These are phyloP conservation scores for Hordeum marinum DNA, from an alignment of 176 grass and related monocot genomes.

Conservation along the genomic window DNA sequence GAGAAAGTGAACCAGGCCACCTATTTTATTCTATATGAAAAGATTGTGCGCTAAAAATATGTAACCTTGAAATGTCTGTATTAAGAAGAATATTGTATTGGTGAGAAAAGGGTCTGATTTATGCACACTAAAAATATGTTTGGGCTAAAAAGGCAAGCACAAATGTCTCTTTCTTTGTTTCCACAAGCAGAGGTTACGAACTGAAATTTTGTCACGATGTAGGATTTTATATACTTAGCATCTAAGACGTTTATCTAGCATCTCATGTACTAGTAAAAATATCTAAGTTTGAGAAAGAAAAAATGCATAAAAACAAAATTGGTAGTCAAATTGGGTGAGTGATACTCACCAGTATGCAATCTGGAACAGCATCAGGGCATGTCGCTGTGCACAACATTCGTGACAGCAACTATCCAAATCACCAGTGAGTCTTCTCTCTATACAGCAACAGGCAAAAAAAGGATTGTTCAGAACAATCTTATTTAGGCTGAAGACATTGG, in stretches of 20 bases:
- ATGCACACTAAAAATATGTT: not conserved
- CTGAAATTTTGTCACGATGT: slow-evolving; percentile 1
- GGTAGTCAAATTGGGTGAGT: slow-evolving; percentile 1
- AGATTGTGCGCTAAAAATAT: not conserved
- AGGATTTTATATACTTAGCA: not conserved
- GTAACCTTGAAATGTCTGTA: not conserved
- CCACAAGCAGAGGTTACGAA: not conserved
- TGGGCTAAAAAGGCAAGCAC: not conserved
- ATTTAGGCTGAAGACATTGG: not conserved
- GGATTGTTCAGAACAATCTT: not conserved
- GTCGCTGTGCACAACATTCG: slow-evolving; percentile 16
- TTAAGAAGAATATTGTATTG: not conserved
- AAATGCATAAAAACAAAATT: slow-evolving; percentile 17
- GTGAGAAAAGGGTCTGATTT: not conserved
- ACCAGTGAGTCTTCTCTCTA: not conserved
- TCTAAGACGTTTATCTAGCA: not conserved
- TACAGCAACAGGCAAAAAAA: not conserved
- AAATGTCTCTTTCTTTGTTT: not conserved
- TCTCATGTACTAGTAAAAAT: not conserved
- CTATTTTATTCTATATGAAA: not conserved
- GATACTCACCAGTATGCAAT: slow-evolving; percentile 16
- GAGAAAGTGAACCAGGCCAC: not conserved
- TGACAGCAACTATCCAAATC: slow-evolving; percentile 10
- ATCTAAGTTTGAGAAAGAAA: slow-evolving; percentile 5
- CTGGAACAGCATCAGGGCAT: slow-evolving; percentile 19